These are phyloP conservation scores for Coemansia sp. DNA, from an alignment of 192 early-diverging fungal species.

Conservation along the genomic window DNA sequence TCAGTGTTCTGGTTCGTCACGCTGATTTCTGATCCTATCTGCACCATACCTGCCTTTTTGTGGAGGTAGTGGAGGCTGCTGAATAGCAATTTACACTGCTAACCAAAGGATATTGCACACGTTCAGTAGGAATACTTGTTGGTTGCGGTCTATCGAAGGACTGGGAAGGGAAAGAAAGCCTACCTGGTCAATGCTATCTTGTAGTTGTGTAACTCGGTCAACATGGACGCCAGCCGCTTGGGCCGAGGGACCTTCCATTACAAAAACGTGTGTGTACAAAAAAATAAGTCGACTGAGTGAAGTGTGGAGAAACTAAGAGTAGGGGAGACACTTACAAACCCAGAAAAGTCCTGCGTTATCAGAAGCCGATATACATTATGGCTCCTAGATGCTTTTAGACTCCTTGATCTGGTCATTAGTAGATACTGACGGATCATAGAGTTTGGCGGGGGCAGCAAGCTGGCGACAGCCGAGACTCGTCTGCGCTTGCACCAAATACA, in stretches of 20 bases:
- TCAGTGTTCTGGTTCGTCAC: conserved; percentile 46
- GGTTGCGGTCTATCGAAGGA: not conserved
- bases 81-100: conserved; percentile 53
- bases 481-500: conserved; percentile 34
- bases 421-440: conserved; percentile 5
- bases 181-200: conserved; percentile 55
- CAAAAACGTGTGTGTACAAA: not conserved
- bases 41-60: conserved; percentile 54
- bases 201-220: conserved; percentile 55
- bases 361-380: not conserved
- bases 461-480: not conserved
- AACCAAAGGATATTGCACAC: not conserved
- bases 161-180: not conserved
- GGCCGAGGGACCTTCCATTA: conserved; percentile 31
- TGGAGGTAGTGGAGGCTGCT: conserved; percentile 53
- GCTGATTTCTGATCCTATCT: conserved; percentile 31
- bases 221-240: conserved; percentile 42
- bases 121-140: not conserved
- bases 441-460: conserved; percentile 17
- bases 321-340: not conserved
- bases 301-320: not conserved
- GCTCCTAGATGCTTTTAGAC: not conserved
- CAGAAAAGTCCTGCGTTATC: not conserved
- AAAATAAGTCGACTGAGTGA: not conserved
- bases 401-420: no score